A percentile compares a stretch with the other conserved stretches of the same genome.
These are phyloP conservation scores for Kurtzmaniella quercitrusa DNA, from an alignment of 1,139 yeast genomes.

Conservation along the genomic window DNA sequence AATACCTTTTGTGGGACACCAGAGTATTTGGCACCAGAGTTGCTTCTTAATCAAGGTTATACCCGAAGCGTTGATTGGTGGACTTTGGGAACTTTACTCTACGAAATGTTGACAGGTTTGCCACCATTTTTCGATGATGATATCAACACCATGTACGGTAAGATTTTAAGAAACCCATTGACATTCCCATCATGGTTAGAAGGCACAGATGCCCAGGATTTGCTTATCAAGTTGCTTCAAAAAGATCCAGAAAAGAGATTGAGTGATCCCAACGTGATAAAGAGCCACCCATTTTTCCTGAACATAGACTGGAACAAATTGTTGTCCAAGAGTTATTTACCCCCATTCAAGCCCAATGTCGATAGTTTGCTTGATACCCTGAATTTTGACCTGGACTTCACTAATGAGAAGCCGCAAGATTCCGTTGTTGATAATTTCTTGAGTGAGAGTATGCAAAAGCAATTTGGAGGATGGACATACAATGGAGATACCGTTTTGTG, in stretches of 20 bases:
- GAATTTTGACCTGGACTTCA: conserved; percentile 89
- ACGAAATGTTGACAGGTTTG: conserved; percentile 94
- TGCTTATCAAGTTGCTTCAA: conserved; percentile 69
- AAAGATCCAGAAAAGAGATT: conserved; percentile 83
- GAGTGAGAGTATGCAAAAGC: conserved; percentile 89
- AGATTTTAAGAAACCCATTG: conserved; percentile 83
- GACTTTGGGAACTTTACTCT: conserved; percentile 90
- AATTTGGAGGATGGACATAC: conserved; percentile 98
- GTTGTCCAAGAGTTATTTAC: conserved; percentile 82
- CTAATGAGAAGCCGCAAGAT: conserved; percentile 90
- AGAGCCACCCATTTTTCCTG: conserved; percentile 79
- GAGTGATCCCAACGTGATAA: conserved; percentile 82
- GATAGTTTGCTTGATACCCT: conserved; percentile 84
- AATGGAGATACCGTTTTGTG: conserved; percentile 51
- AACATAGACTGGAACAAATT: conserved; percentile 90
- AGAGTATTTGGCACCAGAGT: conserved; percentile 93
- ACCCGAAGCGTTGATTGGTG: conserved; percentile 97
- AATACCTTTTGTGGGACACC: conserved; percentile 97
- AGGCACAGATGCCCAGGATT: conserved; percentile 74
- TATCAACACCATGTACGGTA: conserved; percentile 90
- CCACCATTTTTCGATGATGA: conserved; percentile 97
- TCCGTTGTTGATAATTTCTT: conserved; percentile 89
- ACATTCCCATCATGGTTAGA: conserved; percentile 88
- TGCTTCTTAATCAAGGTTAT: conserved; percentile 86
- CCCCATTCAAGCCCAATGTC: conserved; percentile 94